Base-by-base conservation (phyloP, 345 rosid species). In the Microthlaspi erraticum region DNA sequence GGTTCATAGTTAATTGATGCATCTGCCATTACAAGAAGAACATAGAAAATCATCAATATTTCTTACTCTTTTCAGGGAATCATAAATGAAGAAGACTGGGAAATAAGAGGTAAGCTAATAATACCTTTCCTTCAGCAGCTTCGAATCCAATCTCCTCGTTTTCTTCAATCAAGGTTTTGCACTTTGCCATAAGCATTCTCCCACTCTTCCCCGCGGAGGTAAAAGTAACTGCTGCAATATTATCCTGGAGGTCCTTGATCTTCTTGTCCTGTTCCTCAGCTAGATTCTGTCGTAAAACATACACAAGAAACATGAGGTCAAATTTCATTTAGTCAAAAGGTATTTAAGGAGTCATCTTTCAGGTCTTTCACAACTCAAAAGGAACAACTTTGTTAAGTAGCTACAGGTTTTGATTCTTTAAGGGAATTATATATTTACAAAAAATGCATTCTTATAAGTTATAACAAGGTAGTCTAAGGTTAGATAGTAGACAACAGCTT, bases 71-170 rank as follows among this genome's bases (percentile, higher is more conserved):
- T 54, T n/a, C 17, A 44, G 10, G 10, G 38, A 33, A 60, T 41
- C 8, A 36, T 66, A 10, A 64, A 43, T 20, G 12, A 17, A 69
- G 33, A 38, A 69, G 33, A 38, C 17, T 42, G 13, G 16, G 65
- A 50, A 34, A 14, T 26, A 26, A 60, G 42, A 50, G 44, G 43
- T 36, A 74, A 62, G 33, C 59, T 50, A 32, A 26, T 26, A 26
- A 69, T 78, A 91, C 98, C 96, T 89, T 90, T 78, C 99, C 99
- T 82, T 92, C 99, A 45, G 94, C 83, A 60, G 96, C 96, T 83
- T 89, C 96, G 70, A 82, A 84, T 64, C 98, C 99, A 70, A 95
- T 90, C 82, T 95, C 99, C 73, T 92, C 97, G 69, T 95, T 95
- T 85, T 95, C 99, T 79, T 92, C 99, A 75, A 84, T 93, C 75